Conservation (phyloP, 208 protist species). For the Leishmania arabica region DNA sequence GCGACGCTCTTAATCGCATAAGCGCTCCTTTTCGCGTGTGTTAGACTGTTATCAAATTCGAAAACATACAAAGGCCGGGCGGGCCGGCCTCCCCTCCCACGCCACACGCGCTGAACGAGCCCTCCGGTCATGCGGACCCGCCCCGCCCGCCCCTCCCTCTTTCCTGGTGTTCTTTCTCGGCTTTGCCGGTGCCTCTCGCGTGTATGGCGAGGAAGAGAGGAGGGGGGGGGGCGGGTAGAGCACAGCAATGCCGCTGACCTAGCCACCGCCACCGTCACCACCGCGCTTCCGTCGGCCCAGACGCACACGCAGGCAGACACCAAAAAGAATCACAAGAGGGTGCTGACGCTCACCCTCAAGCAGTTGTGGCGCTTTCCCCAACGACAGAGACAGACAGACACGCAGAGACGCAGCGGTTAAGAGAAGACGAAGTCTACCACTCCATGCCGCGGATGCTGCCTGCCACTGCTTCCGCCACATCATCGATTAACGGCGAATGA, state of each 20-base stretch:
- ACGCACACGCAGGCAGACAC: background rate
- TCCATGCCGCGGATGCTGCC: background rate
- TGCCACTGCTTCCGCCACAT: background rate
- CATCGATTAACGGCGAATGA: conserved; percentile 2
- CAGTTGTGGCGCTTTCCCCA: background rate
- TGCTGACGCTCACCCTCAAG: background rate
- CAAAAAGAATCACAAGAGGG: background rate
- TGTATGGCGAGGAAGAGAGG: background rate
- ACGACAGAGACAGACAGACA: background rate
- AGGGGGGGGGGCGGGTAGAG: background rate
- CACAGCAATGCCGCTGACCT: background rate
- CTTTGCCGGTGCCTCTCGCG: background rate
- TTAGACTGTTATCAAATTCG: conserved; percentile 4
- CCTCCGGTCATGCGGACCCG: background rate
- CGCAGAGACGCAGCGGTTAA: background rate
- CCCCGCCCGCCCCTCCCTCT: background rate
- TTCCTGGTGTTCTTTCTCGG: background rate
- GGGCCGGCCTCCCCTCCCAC: background rate
- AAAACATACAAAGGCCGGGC: background rate
- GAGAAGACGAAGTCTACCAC: background rate
- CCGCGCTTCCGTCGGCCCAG: background rate
- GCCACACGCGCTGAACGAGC: background rate
- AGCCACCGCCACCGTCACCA: background rate
- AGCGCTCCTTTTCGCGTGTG: background rate
- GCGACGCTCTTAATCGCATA: background rate